Base-by-base conservation (phyloP, 225 moss, liverwort and hornwort genomes). In the Rhytidiadelphus loreus region DNA sequence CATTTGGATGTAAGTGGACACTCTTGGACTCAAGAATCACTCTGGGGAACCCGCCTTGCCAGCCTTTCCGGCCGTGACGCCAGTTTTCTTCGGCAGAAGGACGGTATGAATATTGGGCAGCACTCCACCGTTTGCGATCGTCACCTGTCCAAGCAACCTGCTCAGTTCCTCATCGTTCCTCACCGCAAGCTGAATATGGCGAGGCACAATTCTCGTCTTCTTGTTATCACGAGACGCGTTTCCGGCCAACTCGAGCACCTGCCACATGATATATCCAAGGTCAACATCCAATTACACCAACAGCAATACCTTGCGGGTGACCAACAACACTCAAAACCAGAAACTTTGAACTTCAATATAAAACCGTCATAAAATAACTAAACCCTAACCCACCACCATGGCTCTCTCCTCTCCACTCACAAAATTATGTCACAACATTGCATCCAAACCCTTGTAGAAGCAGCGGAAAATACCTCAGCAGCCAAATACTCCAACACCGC, bases 211-310 rank as follows among this genome's bases (percentile, higher is more conserved):
- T 20, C 93, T 65, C 5, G 93, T 92, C 84, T 93, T 93, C 85
- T 93, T 93, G 5, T 93, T 93, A 4, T 93, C 93, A 2, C 93
- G 88, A 30, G 93, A 92, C 4, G 93, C 93, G 7, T 93, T 93
- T 32, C 93, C 93, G 0, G 93, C 93, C 88, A 93, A 85, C 90
- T 93, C 93, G 2, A 93, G 93, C 30, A 93, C 92, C 93, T 93
- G 91, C 13, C 25, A 62, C 1, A 46, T 1, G 13, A 76, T 13
- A 8, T 1, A 8, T 0, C 16, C 16, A 24, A 15, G 37, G 6
- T 77, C 0, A 55, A 4, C 14, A 77, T 4, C 6, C 37, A 37
- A 14, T 33, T 21, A 2, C 3, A 0, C 24, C 9, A 25, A 21
- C 21, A 6, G 37, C 25, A 24, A 55, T 5, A 10, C 77, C 4